A percentile compares a stretch with the other conserved stretches of the same genome.
Conservation (phyloP, 1,284 basidiomycete species). For the Cutaneotrichosporon sp. region DNA sequence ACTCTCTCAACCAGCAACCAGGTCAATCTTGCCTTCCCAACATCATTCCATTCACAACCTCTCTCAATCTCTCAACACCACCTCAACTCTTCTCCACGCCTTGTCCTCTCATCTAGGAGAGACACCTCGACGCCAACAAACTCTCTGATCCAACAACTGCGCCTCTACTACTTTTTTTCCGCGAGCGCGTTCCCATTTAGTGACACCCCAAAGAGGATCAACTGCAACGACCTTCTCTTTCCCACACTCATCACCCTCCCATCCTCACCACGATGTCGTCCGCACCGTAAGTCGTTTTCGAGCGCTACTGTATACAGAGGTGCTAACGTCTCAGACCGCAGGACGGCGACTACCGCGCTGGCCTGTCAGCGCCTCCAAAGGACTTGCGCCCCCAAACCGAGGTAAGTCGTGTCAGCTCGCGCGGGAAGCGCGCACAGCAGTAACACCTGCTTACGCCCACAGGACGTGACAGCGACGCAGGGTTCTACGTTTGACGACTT, state of each 20-base stretch:
- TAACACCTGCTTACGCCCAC: not conserved
- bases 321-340: slow-evolving; percentile 3
- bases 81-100: not conserved
- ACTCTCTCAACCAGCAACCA: too few species aligned
- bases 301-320: not conserved
- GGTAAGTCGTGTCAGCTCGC: slow-evolving; percentile 39
- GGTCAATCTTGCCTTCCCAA: too few species aligned
- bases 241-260: not conserved
- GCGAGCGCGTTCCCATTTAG: not conserved
- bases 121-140: not conserved
- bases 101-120: not conserved
- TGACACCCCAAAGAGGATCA: not conserved
- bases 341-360: slow-evolving; percentile 33
- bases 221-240: not conserved
- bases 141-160: not conserved
- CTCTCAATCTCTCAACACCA: not conserved
- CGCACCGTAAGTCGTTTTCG: slow-evolving; percentile 33
- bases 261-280: slow-evolving; percentile 40
- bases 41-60: too few species aligned
- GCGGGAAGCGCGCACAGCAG: not conserved
- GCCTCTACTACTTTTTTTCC: not conserved
- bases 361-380: slow-evolving; percentile 78
- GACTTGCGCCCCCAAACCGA: slow-evolving; percentile 88
- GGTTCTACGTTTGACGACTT: slow-evolving; percentile 89
- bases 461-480: slow-evolving; percentile 84